A percentile compares a stretch with the other conserved stretches of the same genome.
These are phyloP conservation scores for Sporobolomyces pararoseus DNA, from an alignment of 768 basidiomycete species.

Conservation along the genomic window DNA sequence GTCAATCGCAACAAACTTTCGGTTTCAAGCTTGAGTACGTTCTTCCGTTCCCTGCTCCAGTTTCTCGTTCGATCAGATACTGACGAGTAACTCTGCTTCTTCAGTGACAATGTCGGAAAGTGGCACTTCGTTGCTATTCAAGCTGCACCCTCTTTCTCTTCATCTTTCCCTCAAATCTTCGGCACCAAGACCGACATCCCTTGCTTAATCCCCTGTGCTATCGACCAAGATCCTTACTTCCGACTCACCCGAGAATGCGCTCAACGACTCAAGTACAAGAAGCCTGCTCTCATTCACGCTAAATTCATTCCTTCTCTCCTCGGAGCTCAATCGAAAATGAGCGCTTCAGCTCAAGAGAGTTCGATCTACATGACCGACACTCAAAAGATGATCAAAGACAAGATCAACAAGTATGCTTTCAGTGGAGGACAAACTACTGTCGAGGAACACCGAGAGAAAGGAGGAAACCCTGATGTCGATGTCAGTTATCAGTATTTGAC, in stretches of 20 bases:
- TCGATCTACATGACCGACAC: conserved; percentile 97
- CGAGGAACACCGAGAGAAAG: conserved; percentile 81
- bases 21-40: conserved; percentile 93
- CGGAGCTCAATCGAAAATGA: conserved; percentile 99
- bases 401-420: conserved; percentile 93
- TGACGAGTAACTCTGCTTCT: too few species aligned
- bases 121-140: conserved; percentile 94
- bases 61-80: too few species aligned
- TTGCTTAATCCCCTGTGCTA: conserved; percentile 93
- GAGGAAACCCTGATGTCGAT: conserved; percentile 91
- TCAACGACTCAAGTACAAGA: conserved; percentile 87
- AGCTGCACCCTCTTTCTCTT: conserved; percentile 92
- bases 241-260: conserved; percentile 95
- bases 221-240: conserved; percentile 91
- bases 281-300: conserved; percentile 84
- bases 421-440: conserved; percentile 93
- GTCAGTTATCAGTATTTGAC: conserved; percentile 90
- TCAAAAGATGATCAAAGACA: conserved; percentile 89
- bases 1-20: conserved; percentile 89
- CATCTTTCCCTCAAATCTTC: conserved; percentile 97
- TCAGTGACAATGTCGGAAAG: conserved; percentile 95
- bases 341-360: conserved; percentile 85
- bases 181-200: conserved; percentile 76
- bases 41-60: background rate
- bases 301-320: conserved; percentile 98